phyloP scores from a whole-genome alignment of 441 rosid genomes.

The Capsella rubella region DNA sequence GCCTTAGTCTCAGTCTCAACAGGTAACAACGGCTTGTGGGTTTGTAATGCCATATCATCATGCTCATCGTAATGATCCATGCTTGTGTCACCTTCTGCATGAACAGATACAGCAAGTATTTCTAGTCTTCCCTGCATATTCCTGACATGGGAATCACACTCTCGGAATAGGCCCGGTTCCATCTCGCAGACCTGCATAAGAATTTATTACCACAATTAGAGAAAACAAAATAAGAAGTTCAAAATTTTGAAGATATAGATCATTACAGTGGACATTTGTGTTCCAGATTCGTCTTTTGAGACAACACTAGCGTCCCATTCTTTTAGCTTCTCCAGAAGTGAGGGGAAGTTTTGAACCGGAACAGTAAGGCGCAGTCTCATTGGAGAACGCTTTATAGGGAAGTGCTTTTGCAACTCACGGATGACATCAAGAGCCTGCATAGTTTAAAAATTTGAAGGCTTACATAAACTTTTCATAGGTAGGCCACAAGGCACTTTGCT shows the following conservation, averaged over 20 bases:
- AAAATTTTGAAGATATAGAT: slow-evolving; percentile 25
- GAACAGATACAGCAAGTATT: slow-evolving; percentile 88
- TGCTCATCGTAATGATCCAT: slow-evolving; percentile 75
- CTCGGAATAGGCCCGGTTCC: slow-evolving; percentile 84
- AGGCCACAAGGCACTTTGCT: background rate
- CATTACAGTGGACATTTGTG: slow-evolving; percentile 75
- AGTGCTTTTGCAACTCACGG: slow-evolving; percentile 92
- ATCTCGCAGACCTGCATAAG: slow-evolving; percentile 76
- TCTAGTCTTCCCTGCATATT: slow-evolving; percentile 87
- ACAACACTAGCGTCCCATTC: slow-evolving; percentile 67
- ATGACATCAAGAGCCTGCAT: slow-evolving; percentile 91
- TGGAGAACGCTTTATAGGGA: slow-evolving; percentile 90
- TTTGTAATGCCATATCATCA: slow-evolving; percentile 58
- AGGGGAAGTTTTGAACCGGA: slow-evolving; percentile 51
- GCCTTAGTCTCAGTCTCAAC: slow-evolving; percentile 42
- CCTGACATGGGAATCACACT: slow-evolving; percentile 81
- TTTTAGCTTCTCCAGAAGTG: slow-evolving; percentile 68
- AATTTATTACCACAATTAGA: background rate
- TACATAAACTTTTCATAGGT: background rate
- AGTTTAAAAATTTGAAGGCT: slow-evolving; percentile 20
- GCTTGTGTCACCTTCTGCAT: slow-evolving; percentile 87
- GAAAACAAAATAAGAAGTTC: background rate
- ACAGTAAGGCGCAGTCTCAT: slow-evolving; percentile 82
- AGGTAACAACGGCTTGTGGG: slow-evolving; percentile 37
- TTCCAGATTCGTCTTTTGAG: slow-evolving; percentile 81